phyloP scores from a whole-genome alignment of 2,329 filamentous ascomycete species.

The Penicillium sp. region DNA sequence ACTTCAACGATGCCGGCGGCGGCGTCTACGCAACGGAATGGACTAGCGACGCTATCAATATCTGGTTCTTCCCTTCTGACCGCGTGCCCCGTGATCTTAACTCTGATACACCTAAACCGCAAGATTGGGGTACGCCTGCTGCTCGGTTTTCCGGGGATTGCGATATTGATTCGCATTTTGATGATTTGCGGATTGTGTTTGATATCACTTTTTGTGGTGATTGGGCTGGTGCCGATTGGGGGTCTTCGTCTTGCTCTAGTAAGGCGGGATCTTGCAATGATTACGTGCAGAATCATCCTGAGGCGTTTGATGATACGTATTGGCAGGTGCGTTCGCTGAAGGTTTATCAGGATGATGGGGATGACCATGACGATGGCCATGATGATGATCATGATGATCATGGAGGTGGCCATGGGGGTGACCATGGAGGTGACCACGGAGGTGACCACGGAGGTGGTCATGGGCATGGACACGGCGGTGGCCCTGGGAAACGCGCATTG shows the following conservation, averaged over 20 bases:
- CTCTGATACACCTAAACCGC: slow-evolving; percentile 59
- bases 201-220: slow-evolving; percentile 84
- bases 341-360: slow-evolving; percentile 50
- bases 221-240: slow-evolving; percentile 75
- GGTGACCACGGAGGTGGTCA: background rate
- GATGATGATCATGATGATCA: background rate
- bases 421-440: background rate
- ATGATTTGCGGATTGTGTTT: slow-evolving; percentile 64
- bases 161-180: slow-evolving; percentile 67
- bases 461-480: too few species aligned
- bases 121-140: slow-evolving; percentile 63
- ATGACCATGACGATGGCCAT: background rate
- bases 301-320: slow-evolving; percentile 67
- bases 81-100: slow-evolving; percentile 62
- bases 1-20: slow-evolving; percentile 66
- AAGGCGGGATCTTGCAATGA: slow-evolving; percentile 64
- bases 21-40: slow-evolving; percentile 75
- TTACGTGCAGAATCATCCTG: slow-evolving; percentile 68
- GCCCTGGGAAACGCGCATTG: background rate
- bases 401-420: background rate
- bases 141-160: slow-evolving; percentile 69
- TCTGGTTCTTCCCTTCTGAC: slow-evolving; percentile 78
- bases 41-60: slow-evolving; percentile 65
- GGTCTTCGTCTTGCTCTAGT: slow-evolving; percentile 55
- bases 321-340: slow-evolving; percentile 72